These are phyloP conservation scores for Podospora didyma DNA, from an alignment of 495 filamentous ascomycete genomes.

Conservation along the genomic window DNA sequence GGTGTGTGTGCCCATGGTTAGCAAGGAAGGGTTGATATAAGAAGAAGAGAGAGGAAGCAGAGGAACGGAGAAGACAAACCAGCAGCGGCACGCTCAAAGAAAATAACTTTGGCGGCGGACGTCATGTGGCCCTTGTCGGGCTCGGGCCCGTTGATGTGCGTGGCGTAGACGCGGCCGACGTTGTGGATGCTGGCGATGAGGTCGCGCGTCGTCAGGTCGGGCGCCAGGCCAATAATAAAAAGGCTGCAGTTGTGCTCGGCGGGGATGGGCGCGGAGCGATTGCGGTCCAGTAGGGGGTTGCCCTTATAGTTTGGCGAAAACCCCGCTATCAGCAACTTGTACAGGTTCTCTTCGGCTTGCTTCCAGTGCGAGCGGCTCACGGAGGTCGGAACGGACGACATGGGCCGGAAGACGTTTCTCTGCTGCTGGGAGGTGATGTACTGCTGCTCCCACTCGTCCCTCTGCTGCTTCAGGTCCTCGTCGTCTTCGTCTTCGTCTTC, in stretches of 20 bases:
- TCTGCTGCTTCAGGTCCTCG: no score
- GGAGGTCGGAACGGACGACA: no score
- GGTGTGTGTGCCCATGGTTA: background rate
- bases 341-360: background rate
- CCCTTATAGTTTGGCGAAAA: conserved; percentile 33
- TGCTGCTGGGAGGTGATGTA: no score
- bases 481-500: no score
- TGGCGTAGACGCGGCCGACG: conserved; percentile 35
- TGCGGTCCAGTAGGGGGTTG: conserved; percentile 21
- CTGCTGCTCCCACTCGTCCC: no score
- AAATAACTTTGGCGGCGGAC: conserved; percentile 37
- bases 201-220: conserved; percentile 22
- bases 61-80: conserved; percentile 6
- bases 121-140: conserved; percentile 12
- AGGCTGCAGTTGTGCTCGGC: conserved; percentile 30
- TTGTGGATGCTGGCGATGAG: conserved; percentile 29
- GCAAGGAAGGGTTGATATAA: background rate
- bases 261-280: conserved; percentile 32
- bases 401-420: no score
- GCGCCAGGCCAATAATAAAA: conserved; percentile 32
- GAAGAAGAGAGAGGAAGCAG: background rate
- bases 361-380: background rate
- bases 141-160: conserved; percentile 34
- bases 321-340: conserved; percentile 17
- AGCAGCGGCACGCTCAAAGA: conserved; percentile 31